These are phyloP conservation scores for Globisporangium yorkense DNA, from an alignment of 352 stramenopile species.

Conservation along the genomic window DNA sequence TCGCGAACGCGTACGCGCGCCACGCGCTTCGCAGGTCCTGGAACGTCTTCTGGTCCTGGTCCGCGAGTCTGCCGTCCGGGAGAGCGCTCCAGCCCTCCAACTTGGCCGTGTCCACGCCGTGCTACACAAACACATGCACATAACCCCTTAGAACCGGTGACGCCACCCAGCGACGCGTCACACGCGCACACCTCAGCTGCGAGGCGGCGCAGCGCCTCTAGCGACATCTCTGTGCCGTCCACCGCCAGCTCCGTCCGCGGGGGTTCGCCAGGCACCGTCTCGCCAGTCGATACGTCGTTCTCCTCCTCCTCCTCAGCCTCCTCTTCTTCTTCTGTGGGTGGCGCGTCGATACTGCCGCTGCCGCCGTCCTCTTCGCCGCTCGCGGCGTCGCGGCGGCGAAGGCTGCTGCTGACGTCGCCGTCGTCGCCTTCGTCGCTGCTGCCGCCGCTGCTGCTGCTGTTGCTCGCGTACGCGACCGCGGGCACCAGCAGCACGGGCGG, in stretches of 20 bases:
- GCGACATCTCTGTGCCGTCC: neutral
- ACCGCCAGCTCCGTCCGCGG: neutral
- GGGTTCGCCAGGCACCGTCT: neutral
- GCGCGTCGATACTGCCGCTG: neutral
- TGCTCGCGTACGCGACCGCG: conserved; percentile 23
- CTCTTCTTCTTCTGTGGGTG: neutral
- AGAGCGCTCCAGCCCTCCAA: conserved; percentile 33
- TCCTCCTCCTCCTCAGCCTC: neutral
- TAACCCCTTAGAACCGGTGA: neutral
- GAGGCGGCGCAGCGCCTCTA: conserved; percentile 6
- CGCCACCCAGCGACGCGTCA: neutral
- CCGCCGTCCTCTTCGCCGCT: neutral
- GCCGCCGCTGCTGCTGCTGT: conserved; percentile 3
- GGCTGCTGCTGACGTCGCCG: neutral
- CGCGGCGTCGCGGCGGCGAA: neutral
- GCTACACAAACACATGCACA: conserved; percentile 23
- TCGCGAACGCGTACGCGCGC: conserved; percentile 26
- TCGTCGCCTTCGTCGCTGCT: conserved; percentile 1
- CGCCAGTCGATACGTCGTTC: neutral
- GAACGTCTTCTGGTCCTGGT: conserved; percentile 35
- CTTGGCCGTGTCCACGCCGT: conserved; percentile 24
- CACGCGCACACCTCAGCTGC: conserved; percentile 18
- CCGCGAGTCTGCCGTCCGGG: conserved; percentile 38
- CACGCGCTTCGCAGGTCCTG: conserved; percentile 43
- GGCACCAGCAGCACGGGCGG: conserved; percentile 17